Percentiles rank a stretch among this genome's conserved stretches.
Conservation (phyloP, 129 eudicot genomes). For the Chrysanthemum seticuspe region DNA sequence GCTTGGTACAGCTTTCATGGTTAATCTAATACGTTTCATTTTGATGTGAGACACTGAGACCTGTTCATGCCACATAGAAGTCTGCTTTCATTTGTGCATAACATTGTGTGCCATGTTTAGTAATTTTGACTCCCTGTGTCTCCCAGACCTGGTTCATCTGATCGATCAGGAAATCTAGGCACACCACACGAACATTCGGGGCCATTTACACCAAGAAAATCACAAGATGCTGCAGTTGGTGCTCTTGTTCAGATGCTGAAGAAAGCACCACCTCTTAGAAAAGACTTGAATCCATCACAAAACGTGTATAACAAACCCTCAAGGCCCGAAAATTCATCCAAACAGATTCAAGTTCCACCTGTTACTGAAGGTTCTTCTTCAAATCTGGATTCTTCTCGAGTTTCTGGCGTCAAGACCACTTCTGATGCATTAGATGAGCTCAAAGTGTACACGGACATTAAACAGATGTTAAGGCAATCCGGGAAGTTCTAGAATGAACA, state of each 20-base stretch:
- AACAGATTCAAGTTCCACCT: conserved; percentile 25
- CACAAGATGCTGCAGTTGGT: conserved; percentile 87
- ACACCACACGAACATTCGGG: conserved; percentile 41
- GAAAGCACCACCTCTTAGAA: conserved; percentile 83
- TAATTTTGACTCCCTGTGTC: conserved; percentile 15
- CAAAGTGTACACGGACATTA: conserved; percentile 59
- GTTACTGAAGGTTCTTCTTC: conserved; percentile 22
- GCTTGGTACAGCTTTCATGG: not conserved
- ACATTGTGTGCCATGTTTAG: not conserved
- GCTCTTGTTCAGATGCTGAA: conserved; percentile 78
- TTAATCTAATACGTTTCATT: not conserved
- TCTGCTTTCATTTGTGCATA: not conserved
- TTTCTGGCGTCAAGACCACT: conserved; percentile 49
- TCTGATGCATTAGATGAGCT: conserved; percentile 93
- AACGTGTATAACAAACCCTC: conserved; percentile 26
- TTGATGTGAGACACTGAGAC: not conserved
- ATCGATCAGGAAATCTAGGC: conserved; percentile 40
- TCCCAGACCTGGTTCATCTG: conserved; percentile 65
- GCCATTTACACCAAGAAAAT: conserved; percentile 39
- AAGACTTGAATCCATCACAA: conserved; percentile 40
- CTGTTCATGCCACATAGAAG: not conserved
- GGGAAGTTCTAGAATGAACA: conserved; percentile 15
- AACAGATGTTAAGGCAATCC: conserved; percentile 51
- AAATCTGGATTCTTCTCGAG: conserved; percentile 44
- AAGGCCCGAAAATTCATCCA: conserved; percentile 27